A percentile compares a stretch with the other conserved stretches of the same genome.
phyloP scores from a whole-genome alignment of 73 alveolate genomes.

The Paramecium caudatum region DNA sequence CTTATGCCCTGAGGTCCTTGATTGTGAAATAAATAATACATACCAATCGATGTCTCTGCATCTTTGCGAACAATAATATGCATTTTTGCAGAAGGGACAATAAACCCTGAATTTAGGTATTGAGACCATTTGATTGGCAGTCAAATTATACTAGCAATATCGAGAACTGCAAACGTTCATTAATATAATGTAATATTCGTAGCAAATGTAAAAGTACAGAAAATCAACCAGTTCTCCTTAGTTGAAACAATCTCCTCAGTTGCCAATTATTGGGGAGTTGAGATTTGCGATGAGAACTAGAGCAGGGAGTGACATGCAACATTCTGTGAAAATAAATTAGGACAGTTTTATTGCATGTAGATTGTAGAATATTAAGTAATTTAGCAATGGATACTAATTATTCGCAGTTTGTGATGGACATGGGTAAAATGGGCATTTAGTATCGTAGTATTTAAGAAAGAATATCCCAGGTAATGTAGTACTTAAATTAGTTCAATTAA shows the following conservation, averaged over 20 bases:
- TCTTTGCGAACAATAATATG: conserved; percentile 52
- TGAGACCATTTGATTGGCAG: conserved; percentile 13
- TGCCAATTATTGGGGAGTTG: conserved; percentile 22
- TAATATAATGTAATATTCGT: conserved; percentile 21
- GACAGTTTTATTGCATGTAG: conserved; percentile 53
- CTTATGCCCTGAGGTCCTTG: conserved; percentile 69
- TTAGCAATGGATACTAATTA: conserved; percentile 73
- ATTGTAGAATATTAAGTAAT: not conserved
- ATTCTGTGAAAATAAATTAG: conserved; percentile 23
- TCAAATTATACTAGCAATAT: conserved; percentile 42
- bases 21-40: not conserved
- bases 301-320: conserved; percentile 43
- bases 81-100: conserved; percentile 58
- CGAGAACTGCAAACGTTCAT: conserved; percentile 70
- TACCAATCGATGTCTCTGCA: conserved; percentile 70
- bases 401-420: conserved; percentile 95
- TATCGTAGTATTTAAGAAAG: conserved; percentile 81
- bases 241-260: not conserved
- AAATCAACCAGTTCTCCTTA: conserved; percentile 20
- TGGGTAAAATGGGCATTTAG: conserved; percentile 91
- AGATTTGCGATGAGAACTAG: conserved; percentile 52
- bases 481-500: not conserved
- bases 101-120: conserved; percentile 51
- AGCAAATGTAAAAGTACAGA: conserved; percentile 6
- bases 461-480: conserved; percentile 77